Percentiles rank a stretch among this genome's conserved stretches.
These are phyloP conservation scores for Entomortierella chlamydospora DNA, from an alignment of 192 early-diverging fungal genomes.

Conservation along the genomic window DNA sequence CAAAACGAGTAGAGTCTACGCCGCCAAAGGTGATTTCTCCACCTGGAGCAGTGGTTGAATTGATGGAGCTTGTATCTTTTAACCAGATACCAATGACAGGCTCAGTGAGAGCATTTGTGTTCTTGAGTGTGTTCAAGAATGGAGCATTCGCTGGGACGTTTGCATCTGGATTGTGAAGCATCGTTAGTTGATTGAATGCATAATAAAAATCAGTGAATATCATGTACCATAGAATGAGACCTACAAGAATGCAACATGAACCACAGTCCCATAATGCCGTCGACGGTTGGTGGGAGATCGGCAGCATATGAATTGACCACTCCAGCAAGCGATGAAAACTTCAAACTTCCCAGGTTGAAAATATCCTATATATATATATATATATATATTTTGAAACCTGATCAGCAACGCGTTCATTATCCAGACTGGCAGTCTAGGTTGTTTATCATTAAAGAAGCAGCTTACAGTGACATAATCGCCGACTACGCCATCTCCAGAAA, in stretches of 20 bases:
- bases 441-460: neutral
- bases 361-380: too few species aligned
- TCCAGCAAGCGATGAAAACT: conserved; percentile 19
- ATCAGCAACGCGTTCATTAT: too few species aligned
- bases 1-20: conserved; percentile 17
- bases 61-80: too few species aligned
- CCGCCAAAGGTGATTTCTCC: conserved; percentile 51
- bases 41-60: neutral
- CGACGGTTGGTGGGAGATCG: conserved; percentile 6
- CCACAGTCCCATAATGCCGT: conserved; percentile 45
- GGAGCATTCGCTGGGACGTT: conserved; percentile 1
- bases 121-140: conserved; percentile 31
- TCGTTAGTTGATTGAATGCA: too few species aligned
- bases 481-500: conserved; percentile 8
- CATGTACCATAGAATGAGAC: neutral
- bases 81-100: conserved; percentile 30
- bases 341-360: conserved; percentile 23
- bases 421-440: neutral
- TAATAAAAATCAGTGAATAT: too few species aligned
- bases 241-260: conserved; percentile 6
- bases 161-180: too few species aligned
- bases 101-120: conserved; percentile 11
- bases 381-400: too few species aligned
- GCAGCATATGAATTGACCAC: conserved; percentile 7
- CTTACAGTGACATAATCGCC: conserved; percentile 20